These are phyloP conservation scores for Pythium biforme DNA, from an alignment of 352 stramenopile species.

Conservation along the genomic window DNA sequence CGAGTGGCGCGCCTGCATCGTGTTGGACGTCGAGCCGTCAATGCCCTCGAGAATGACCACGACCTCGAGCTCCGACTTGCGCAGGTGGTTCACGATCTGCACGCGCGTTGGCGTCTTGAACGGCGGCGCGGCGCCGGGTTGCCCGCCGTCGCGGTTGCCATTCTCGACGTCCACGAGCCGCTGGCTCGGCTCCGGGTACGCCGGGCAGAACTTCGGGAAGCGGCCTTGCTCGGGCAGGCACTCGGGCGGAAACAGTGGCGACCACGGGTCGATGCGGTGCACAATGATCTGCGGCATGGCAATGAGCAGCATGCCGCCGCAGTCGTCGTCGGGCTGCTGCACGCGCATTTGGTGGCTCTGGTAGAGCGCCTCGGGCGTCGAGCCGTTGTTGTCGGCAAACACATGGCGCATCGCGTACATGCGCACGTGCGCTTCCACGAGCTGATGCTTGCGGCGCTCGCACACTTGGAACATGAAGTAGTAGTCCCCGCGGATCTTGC, in stretches of 20 bases:
- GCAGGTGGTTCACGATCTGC: constrained; percentile 74
- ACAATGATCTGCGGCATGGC: constrained; percentile 79
- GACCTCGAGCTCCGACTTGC: constrained; percentile 70
- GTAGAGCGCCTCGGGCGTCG: constrained; percentile 52
- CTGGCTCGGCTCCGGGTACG: constrained; percentile 73
- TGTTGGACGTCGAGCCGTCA: constrained; percentile 84
- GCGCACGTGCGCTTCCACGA: constrained; percentile 82
- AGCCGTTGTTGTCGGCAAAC: constrained; percentile 49
- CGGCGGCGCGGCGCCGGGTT: constrained; percentile 16
- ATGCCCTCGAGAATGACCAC: constrained; percentile 83
- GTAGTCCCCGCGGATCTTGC: constrained; percentile 86
- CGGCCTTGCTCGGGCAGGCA: constrained; percentile 49
- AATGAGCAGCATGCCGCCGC: constrained; percentile 78
- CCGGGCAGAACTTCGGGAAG: constrained; percentile 51
- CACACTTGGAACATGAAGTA: constrained; percentile 93
- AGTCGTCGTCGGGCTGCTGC: constrained; percentile 86
- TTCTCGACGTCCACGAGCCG: constrained; percentile 81
- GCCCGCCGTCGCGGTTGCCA: constrained; percentile 67
- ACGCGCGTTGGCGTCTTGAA: constrained; percentile 65
- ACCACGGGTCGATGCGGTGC: constrained; percentile 86
- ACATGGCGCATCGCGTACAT: constrained; percentile 82
- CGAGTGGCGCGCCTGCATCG: constrained; percentile 83
- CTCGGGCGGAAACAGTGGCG: constrained; percentile 75
- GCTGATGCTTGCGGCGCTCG: constrained; percentile 87
- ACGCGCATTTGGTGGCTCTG: constrained; percentile 86